Percentiles rank a stretch among this genome's conserved stretches.
Conservation (phyloP, 1,284 basidiomycete genomes). For the Cerrena zonata region DNA sequence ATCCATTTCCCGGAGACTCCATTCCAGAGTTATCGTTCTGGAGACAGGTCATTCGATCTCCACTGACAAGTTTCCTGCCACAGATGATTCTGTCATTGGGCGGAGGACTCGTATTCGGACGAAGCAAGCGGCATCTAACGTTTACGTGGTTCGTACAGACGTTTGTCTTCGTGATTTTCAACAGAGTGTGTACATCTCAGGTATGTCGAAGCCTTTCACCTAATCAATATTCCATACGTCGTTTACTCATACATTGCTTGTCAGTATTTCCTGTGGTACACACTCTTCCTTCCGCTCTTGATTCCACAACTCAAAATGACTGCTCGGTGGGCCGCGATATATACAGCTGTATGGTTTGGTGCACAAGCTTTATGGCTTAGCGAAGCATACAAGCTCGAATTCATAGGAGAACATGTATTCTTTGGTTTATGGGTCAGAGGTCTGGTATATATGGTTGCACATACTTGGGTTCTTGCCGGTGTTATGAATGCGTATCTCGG, state of each 20-base stretch:
- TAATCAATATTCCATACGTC: no score
- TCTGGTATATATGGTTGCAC: slow-evolving; percentile 67
- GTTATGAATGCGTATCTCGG: slow-evolving; percentile 50
- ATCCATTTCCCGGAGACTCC: slow-evolving; percentile 36
- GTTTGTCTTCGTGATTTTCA: slow-evolving; percentile 85
- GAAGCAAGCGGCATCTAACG: slow-evolving; percentile 50
- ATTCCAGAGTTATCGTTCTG: slow-evolving; percentile 38
- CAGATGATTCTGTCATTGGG: slow-evolving; percentile 67
- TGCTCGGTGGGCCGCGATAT: slow-evolving; percentile 34
- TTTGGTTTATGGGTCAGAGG: slow-evolving; percentile 72
- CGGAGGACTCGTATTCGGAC: slow-evolving; percentile 61
- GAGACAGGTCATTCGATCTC: slow-evolving; percentile 48
- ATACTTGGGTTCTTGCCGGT: slow-evolving; percentile 69
- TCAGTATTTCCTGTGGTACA: slow-evolving; percentile 99
- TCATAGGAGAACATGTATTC: slow-evolving; percentile 72
- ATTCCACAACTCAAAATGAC: slow-evolving; percentile 62
- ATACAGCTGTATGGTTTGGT: slow-evolving; percentile 65
- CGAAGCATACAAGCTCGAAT: slow-evolving; percentile 85
- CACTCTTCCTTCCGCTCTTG: slow-evolving; percentile 82
- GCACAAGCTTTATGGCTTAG: slow-evolving; percentile 82
- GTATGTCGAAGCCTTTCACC: slow-evolving; percentile 37
- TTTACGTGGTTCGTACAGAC: slow-evolving; percentile 93
- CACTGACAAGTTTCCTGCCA: slow-evolving; percentile 67
- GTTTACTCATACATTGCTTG: slow-evolving; percentile 11
- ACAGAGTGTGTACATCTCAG: slow-evolving; percentile 97